A percentile compares a stretch with the other conserved stretches of the same genome.
phyloP scores from a whole-genome alignment of 306 rosid genomes.

The Vicia faba region DNA sequence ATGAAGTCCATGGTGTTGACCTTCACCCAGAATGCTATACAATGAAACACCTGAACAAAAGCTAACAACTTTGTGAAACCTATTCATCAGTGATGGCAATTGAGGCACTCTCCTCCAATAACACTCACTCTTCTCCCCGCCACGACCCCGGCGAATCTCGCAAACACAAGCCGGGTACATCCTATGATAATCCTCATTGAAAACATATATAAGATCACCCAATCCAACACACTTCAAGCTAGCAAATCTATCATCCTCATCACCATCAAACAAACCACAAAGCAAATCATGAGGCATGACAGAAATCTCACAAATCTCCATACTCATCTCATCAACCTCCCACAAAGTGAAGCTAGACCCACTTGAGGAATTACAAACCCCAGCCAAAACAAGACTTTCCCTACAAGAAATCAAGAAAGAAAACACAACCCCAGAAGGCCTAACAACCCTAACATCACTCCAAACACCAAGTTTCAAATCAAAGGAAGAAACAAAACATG shows the following conservation, averaged over 20 bases:
- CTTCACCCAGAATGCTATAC: conserved; percentile 49
- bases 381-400: conserved; percentile 65
- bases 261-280: conserved; percentile 64
- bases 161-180: conserved; percentile 82
- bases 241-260: conserved; percentile 77
- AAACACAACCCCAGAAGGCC: conserved; percentile 70
- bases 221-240: conserved; percentile 82
- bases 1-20: conserved; percentile 29
- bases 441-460: conserved; percentile 69
- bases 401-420: conserved; percentile 68
- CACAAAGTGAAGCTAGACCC: conserved; percentile 67
- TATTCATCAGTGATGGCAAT: conserved; percentile 69
- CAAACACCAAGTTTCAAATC: conserved; percentile 52
- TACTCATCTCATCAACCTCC: conserved; percentile 65
- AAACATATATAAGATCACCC: conserved; percentile 76
- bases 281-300: conserved; percentile 75
- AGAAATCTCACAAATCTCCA: conserved; percentile 65
- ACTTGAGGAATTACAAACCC: conserved; percentile 51
- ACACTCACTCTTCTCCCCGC: conserved; percentile 47
- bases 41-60: conserved; percentile 71
- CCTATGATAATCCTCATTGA: conserved; percentile 71
- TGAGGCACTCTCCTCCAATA: conserved; percentile 71
- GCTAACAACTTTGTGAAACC: conserved; percentile 74
- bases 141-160: conserved; percentile 41
- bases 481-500: conserved; percentile 66